Base-by-base conservation (phyloP, 768 basidiomycete species). In the Leccinum olivaceopallidum region DNA sequence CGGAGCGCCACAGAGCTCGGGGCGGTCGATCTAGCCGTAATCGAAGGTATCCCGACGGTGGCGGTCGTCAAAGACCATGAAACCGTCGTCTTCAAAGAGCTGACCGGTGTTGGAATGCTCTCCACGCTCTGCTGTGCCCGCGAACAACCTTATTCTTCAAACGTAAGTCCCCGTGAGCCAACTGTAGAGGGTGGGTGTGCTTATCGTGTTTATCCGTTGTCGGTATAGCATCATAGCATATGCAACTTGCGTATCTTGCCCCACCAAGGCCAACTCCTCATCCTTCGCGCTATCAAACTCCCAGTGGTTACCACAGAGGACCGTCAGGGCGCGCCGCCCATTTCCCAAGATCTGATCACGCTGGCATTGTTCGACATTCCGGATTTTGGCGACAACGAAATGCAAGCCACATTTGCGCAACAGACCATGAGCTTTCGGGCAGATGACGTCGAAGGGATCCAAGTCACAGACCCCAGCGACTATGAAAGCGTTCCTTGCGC, bases 181-280 rank as follows among this genome's bases (percentile, higher is more conserved):
- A 16, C 2, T 13, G 22, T n/a, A 1, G 13, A 18, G n/a, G 16
- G 6, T 12, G 34, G 8, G 1, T 34, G 16, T 65, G 24, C 24
- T 71, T 47, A 73, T 36, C 6, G 16, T 65, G 24, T 20, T 71
- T 47, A 73, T 36, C 6, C 5, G 12, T 28, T n/a, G 16, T 55
- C 44, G 9, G 20, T 34, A 56, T 24, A 84, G 84, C 71, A 73
- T 28, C 81, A 84, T 65, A 73, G 74, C 24, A 82, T 88, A 60
- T 78, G 77, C 57, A 81, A 79, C n/a, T 71, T 84, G 53, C 80
- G 83, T 32, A 76, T 81, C 26, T 67, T 85, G 37, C 84, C 85
- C 2, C 71, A 74, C 14, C 85, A 87, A 67, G 71, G 75, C 9
- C 77, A 83, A 56, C 70, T 87, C 13, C 72, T 87, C 22, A 75